A percentile compares a stretch with the other conserved stretches of the same genome.
phyloP scores from a whole-genome alignment of 495 filamentous ascomycete species.

The Penicillium egyptiacum region DNA sequence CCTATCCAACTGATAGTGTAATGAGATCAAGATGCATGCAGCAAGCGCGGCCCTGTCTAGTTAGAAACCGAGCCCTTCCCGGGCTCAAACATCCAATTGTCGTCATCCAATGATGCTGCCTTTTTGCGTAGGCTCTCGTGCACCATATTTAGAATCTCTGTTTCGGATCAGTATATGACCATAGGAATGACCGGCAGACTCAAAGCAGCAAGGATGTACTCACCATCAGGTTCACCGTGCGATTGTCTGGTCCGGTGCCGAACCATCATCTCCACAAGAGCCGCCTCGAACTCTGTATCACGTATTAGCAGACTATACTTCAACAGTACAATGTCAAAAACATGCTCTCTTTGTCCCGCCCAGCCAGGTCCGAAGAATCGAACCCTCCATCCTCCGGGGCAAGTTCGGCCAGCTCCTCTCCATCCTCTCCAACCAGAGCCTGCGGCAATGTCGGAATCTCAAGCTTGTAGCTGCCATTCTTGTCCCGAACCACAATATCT shows the following conservation, averaged over 20 bases:
- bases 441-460: slow-evolving; percentile 60
- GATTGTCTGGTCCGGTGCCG: slow-evolving; percentile 63
- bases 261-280: slow-evolving; percentile 52
- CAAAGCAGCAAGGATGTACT: slow-evolving; percentile 12
- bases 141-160: slow-evolving; percentile 71
- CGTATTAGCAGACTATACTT: slow-evolving; percentile 7
- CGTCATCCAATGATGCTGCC: slow-evolving; percentile 70
- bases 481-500: slow-evolving; percentile 75
- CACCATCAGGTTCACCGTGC: slow-evolving; percentile 66
- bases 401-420: slow-evolving; percentile 50
- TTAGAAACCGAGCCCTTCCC: slow-evolving; percentile 51
- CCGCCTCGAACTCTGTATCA: slow-evolving; percentile 46
- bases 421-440: slow-evolving; percentile 52
- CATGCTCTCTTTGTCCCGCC: slow-evolving; percentile 51
- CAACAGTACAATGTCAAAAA: not conserved
- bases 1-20: slow-evolving; percentile 22
- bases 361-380: slow-evolving; percentile 30
- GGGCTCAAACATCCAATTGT: slow-evolving; percentile 89
- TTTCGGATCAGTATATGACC: not conserved
- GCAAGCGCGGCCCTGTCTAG: slow-evolving; percentile 10
- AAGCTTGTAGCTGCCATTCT: slow-evolving; percentile 73
- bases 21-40: slow-evolving; percentile 24
- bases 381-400: slow-evolving; percentile 25
- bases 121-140: slow-evolving; percentile 70
- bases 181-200: not conserved